Percentiles rank a stretch among this genome's conserved stretches.
Conservation (phyloP, 23 red algal species). For the Chondrus crispus region DNA sequence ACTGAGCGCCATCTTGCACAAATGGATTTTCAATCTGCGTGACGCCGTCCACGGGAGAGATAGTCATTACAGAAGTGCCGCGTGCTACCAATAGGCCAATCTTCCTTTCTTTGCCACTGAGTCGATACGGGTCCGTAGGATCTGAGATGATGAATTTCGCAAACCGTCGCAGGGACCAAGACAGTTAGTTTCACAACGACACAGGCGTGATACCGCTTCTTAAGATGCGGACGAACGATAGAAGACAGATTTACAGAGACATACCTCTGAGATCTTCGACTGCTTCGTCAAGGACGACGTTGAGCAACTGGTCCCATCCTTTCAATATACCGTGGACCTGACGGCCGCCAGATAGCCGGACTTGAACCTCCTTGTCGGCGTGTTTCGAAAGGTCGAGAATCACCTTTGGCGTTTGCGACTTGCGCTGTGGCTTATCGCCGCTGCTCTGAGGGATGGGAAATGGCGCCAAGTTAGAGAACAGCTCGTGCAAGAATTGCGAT, state of each 20-base stretch:
- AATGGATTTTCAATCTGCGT: conserved; percentile 84
- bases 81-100: conserved; percentile 84
- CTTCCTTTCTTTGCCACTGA: conserved; percentile 53
- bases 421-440: no score
- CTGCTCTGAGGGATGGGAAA: no score
- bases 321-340: conserved; percentile 80
- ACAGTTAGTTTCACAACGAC: no score
- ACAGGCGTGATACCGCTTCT: no score
- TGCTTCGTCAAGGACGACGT: conserved; percentile 93
- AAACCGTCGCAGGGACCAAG: no score
- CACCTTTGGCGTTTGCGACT: conserved; percentile 27
- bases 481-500: no score
- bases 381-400: conserved; percentile 78
- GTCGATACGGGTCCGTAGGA: conserved; percentile 65
- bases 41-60: conserved; percentile 70
- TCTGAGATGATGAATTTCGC: conserved; percentile 30
- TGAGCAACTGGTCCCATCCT: conserved; percentile 94
- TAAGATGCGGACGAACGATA: neutral
- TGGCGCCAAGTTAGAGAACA: no score
- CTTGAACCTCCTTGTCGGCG: conserved; percentile 59
- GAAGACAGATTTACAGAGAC: neutral
- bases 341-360: conserved; percentile 82
- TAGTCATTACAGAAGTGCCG: conserved; percentile 89
- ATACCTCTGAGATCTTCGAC: conserved; percentile 81
- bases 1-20: conserved; percentile 5